Evolutionary conservation across 2,329 filamentous ascomycete genomes (phyloP).

Genomic region (Chrysoporthe deuterocubensis): DNA sequence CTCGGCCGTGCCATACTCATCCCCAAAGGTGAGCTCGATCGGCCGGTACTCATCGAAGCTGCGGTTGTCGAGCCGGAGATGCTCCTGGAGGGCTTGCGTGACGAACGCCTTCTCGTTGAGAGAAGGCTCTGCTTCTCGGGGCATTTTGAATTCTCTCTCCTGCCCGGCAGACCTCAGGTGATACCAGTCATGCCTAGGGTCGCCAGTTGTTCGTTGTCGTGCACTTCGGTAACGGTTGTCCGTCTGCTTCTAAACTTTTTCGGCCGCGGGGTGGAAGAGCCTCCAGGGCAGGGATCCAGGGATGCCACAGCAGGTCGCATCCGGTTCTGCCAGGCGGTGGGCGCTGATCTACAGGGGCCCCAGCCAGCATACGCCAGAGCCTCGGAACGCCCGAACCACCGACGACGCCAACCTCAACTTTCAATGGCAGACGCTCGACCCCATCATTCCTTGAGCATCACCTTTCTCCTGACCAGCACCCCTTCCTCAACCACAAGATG

Average conservation of each 20-base stretch:
- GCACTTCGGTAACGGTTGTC: not conserved
- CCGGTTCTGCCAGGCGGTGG: slow-evolving; percentile 27
- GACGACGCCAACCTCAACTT: slow-evolving; percentile 11
- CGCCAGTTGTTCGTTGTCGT: not conserved
- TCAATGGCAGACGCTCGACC: not conserved
- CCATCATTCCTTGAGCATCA: not conserved
- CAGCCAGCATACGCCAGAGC: slow-evolving; percentile 5
- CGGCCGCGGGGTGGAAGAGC: slow-evolving; percentile 20
- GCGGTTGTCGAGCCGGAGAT: slow-evolving; percentile 83
- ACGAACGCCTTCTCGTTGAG: slow-evolving; percentile 88
- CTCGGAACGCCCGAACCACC: slow-evolving; percentile 20
- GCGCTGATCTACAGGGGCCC: slow-evolving; percentile 22
- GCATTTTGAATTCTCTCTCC: slow-evolving; percentile 61
- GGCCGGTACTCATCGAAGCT: slow-evolving; percentile 78
- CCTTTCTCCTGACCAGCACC: not conserved
- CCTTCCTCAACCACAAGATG: slow-evolving; percentile 48
- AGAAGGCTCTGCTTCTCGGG: slow-evolving; percentile 88
- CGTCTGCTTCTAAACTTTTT: slow-evolving; percentile 22
- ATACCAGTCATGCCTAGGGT: slow-evolving; percentile 25
- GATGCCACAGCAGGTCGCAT: slow-evolving; percentile 15
- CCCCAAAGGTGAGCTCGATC: slow-evolving; percentile 79
- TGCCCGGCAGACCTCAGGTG: slow-evolving; percentile 32
- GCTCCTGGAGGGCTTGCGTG: slow-evolving; percentile 77
- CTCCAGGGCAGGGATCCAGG: not conserved
- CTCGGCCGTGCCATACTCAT: slow-evolving; percentile 89